Base-by-base conservation (phyloP, 164 flowering plant species). In the Kalanchoe fedtschenkoi region DNA sequence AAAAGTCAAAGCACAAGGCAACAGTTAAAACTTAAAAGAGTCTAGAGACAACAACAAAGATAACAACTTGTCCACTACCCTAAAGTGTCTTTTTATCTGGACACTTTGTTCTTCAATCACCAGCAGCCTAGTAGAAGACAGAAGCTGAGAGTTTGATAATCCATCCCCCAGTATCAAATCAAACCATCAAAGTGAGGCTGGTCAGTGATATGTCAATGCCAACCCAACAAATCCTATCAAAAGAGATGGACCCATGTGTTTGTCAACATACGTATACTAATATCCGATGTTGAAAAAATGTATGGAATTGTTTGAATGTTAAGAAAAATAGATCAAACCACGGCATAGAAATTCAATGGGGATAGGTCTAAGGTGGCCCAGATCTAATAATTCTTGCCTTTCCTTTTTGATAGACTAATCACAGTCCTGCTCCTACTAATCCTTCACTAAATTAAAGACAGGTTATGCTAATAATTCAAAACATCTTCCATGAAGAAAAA, bases 1-100 rank as follows among this genome's bases (percentile, higher is more conserved):
- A 51, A 51, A 51, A 24, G 33, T 47, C 55, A 47, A 47, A 46
- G 26, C 24, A 46, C 26, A 46, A 9, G 55, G 26, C 55, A 47
- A n/a, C n/a, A n/a, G n/a, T n/a, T n/a, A n/a, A n/a, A n/a, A n/a
- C n/a, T n/a, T 5, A 37, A 9, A 16, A 42, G 46, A 42, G 13
- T 10, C 26, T 47, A 26, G 26, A 51, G 5, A 51, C 56, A 26
- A 51, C 56, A 26, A 51, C 32, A 51, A 26, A 24, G 15, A 30
- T 13, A 51, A 51, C 56, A 24, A 51, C 56, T 51, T 24, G 56
- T 47, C 55, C 30, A 47, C 22, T 47, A 47, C 55, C 10, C 53
- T 44, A n/a, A n/a, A n/a, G n/a, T n/a, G n/a, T 47, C 28, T 47
- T 29, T 22, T 47, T 13, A 47, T 43, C 51, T n/a, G 51, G 22